Evolutionary conservation across 768 basidiomycete genomes (phyloP).

Genomic region (Amanita pallidorosea): DNA sequence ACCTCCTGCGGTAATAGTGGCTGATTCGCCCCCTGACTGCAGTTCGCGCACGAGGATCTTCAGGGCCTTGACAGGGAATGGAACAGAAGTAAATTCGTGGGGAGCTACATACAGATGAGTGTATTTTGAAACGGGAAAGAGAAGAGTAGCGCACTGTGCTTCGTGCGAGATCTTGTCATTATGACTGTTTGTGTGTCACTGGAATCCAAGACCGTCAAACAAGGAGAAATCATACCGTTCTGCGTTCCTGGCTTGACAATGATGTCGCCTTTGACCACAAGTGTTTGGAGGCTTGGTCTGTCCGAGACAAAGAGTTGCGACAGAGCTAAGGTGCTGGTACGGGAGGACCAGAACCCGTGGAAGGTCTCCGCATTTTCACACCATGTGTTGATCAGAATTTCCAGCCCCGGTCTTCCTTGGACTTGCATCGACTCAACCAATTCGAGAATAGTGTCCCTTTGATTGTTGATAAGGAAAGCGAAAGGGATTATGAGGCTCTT

Average conservation of each 20-base stretch:
- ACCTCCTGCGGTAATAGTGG: conserved; percentile 49
- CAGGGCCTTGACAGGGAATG: conserved; percentile 88
- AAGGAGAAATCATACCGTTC: conserved; percentile 47
- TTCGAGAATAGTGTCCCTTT: conserved; percentile 68
- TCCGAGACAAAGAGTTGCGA: conserved; percentile 60
- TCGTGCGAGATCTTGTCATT: conserved; percentile 91
- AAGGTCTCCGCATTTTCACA: conserved; percentile 91
- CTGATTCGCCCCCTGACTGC: conserved; percentile 66
- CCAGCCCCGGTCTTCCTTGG: conserved; percentile 57
- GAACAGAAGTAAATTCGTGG: conserved; percentile 72
- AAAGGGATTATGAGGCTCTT: conserved; percentile 89
- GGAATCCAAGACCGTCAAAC: conserved; percentile 10
- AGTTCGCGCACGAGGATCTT: conserved; percentile 84
- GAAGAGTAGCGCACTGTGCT: conserved; percentile 49
- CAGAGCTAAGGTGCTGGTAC: conserved; percentile 78
- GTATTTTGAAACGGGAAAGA: conserved; percentile 6
- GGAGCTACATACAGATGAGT: conserved; percentile 47
- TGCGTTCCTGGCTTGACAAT: conserved; percentile 73
- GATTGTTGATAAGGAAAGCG: conserved; percentile 84
- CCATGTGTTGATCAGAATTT: conserved; percentile 87
- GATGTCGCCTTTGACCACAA: conserved; percentile 86
- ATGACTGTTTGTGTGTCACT: conserved; percentile 48
- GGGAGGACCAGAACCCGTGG: conserved; percentile 89
- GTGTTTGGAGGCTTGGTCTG: conserved; percentile 51
- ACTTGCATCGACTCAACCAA: conserved; percentile 63